Conservation (phyloP, 768 basidiomycete species). For the Pseudohyphozyma bogoriensis region DNA sequence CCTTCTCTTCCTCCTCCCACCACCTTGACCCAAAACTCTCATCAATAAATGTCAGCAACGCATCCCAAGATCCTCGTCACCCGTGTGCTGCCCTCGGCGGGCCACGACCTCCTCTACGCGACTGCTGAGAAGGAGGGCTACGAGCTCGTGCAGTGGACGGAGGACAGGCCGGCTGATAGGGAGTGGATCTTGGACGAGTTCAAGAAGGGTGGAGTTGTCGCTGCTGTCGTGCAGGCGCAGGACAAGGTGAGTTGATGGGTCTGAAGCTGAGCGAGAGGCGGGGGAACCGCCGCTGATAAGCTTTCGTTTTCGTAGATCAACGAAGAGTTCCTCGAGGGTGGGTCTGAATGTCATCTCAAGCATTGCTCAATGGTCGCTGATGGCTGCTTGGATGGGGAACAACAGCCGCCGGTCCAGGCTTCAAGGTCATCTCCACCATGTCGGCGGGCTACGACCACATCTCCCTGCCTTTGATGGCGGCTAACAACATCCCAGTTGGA, state of each 20-base stretch:
- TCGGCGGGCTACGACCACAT: slow-evolving; percentile 88
- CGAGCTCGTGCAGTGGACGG: slow-evolving; percentile 47
- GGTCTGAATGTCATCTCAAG: background rate
- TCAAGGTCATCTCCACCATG: slow-evolving; percentile 85
- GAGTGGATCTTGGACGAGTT: slow-evolving; percentile 66
- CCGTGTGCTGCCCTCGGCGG: slow-evolving; percentile 27
- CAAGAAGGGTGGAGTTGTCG: slow-evolving; percentile 48
- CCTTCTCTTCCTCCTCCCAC: too few relatives aligned
- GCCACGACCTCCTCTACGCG: slow-evolving; percentile 26
- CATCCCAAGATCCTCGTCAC: slow-evolving; percentile 34
- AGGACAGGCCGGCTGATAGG: slow-evolving; percentile 51
- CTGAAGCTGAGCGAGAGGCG: background rate
- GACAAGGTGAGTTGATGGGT: slow-evolving; percentile 29
- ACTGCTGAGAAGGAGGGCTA: slow-evolving; percentile 5
- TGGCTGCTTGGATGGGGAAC: too few relatives aligned
- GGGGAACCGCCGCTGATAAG: background rate
- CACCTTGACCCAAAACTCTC: too few relatives aligned
- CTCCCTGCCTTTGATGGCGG: too few relatives aligned
- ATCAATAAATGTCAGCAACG: too few relatives aligned
- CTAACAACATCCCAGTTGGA: too few relatives aligned
- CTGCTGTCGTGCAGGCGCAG: slow-evolving; percentile 47
- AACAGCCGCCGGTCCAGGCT: slow-evolving; percentile 60
- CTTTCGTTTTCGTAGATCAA: slow-evolving; percentile 48
- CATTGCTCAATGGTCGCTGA: too few relatives aligned
- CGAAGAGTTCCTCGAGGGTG: slow-evolving; percentile 55